These are phyloP conservation scores for Lenzites betulinus DNA, from an alignment of 768 basidiomycete genomes.

Conservation along the genomic window DNA sequence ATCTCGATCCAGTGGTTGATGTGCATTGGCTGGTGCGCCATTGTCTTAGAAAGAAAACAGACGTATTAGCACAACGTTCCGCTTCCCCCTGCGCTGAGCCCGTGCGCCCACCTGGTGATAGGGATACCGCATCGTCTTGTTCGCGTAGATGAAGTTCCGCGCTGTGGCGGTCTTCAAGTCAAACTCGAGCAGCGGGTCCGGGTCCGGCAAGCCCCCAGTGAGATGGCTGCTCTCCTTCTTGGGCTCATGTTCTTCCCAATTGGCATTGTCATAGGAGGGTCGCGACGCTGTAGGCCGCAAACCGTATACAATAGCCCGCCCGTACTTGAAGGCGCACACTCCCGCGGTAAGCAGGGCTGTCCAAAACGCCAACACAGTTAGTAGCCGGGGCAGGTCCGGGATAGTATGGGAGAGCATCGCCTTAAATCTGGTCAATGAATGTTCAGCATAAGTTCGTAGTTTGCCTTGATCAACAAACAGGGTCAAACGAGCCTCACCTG, in stretches of 20 bases:
- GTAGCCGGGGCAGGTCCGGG: too few species aligned
- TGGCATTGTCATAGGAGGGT: background rate
- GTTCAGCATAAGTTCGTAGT: too few species aligned
- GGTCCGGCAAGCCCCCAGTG: slow-evolving; percentile 12
- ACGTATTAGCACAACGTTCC: background rate
- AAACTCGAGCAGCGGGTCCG: slow-evolving; percentile 21
- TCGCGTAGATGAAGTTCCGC: slow-evolving; percentile 24
- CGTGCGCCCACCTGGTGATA: slow-evolving; percentile 19
- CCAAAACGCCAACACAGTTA: too few species aligned
- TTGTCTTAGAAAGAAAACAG: slow-evolving; percentile 20
- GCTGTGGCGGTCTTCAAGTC: slow-evolving; percentile 18
- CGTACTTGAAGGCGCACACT: too few species aligned
- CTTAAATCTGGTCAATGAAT: too few species aligned
- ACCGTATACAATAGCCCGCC: too few species aligned
- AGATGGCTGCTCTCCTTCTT: background rate
- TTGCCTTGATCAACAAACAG: too few species aligned
- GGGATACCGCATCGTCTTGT: slow-evolving; percentile 27
- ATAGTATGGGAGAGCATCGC: too few species aligned
- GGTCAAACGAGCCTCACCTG: too few species aligned
- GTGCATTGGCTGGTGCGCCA: slow-evolving; percentile 40
- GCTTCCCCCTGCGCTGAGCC: too few species aligned
- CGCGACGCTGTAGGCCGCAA: too few species aligned
- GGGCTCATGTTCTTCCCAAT: background rate
- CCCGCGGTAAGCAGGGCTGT: too few species aligned
- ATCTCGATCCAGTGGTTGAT: slow-evolving; percentile 42